phyloP scores from a whole-genome alignment of 2,329 filamentous ascomycete genomes.

The Neodidymelliopsis sp. region DNA sequence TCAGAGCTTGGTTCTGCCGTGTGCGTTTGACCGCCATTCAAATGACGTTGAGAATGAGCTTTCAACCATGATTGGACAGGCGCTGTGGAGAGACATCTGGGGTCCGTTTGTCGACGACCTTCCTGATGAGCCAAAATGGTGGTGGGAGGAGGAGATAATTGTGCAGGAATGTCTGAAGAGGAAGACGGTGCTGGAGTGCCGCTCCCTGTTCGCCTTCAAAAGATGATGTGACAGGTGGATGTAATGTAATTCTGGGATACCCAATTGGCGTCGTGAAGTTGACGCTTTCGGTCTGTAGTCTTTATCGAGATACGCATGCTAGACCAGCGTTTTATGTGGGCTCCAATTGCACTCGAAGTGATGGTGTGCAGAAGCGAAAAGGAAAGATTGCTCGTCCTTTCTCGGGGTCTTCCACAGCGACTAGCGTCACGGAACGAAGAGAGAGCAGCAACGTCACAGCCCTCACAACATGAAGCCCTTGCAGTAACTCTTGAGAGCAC shows the following conservation, averaged over 20 bases:
- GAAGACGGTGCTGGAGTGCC: constrained; percentile 49
- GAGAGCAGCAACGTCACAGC: neutral
- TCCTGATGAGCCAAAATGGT: constrained; percentile 43
- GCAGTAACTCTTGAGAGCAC: neutral
- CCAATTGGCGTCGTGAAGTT: constrained; percentile 3
- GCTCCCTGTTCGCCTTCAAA: constrained; percentile 47
- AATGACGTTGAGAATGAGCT: constrained; percentile 42
- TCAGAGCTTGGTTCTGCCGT: constrained; percentile 39
- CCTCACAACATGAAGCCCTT: neutral
- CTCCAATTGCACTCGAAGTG: too few relatives aligned
- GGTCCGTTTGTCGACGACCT: constrained; percentile 45
- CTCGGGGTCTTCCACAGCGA: too few relatives aligned
- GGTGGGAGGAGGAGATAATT: constrained; percentile 51
- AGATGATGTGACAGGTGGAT: constrained; percentile 11
- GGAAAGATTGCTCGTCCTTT: too few relatives aligned
- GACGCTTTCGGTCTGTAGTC: neutral
- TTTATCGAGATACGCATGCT: too few relatives aligned
- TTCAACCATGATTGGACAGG: constrained; percentile 42
- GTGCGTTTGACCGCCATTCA: constrained; percentile 31
- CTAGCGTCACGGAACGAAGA: neutral
- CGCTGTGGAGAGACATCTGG: constrained; percentile 50
- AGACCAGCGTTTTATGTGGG: too few relatives aligned
- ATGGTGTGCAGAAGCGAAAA: too few relatives aligned
- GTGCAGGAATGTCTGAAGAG: constrained; percentile 46
- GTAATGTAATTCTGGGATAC: constrained; percentile 16